These are phyloP conservation scores for Stemphylium vesicarium DNA, from an alignment of 2,329 filamentous ascomycete genomes.

Conservation along the genomic window DNA sequence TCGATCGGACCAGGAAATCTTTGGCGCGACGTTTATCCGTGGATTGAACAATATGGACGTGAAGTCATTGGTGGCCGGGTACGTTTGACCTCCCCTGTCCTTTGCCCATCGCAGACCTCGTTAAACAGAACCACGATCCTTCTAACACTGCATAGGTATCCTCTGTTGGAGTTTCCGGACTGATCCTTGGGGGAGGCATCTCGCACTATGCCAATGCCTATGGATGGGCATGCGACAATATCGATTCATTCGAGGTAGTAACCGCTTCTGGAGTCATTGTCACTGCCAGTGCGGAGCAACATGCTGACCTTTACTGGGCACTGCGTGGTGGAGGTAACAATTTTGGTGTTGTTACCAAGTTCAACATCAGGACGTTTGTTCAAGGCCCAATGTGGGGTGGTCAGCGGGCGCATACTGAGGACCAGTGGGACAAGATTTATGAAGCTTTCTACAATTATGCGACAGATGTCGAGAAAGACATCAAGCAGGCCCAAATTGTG, in stretches of 20 bases:
- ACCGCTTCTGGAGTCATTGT: conserved; percentile 26
- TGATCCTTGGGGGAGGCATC: conserved; percentile 34
- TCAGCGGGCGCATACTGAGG: conserved; percentile 16
- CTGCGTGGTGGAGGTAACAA: conserved; percentile 47
- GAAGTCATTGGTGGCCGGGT: conserved; percentile 42
- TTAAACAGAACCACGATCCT: background rate
- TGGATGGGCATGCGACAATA: conserved; percentile 41
- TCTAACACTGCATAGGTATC: conserved; percentile 15
- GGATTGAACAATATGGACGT: conserved; percentile 35
- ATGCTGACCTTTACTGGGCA: conserved; percentile 49
- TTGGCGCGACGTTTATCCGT: conserved; percentile 45
- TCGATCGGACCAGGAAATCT: conserved; percentile 40
- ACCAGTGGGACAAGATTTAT: conserved; percentile 29
- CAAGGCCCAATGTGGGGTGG: conserved; percentile 42
- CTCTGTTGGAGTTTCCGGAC: conserved; percentile 22
- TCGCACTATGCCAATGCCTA: conserved; percentile 31
- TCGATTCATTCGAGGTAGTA: conserved; percentile 42
- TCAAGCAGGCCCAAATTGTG: conserved; percentile 26
- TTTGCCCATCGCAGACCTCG: background rate
- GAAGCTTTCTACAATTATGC: conserved; percentile 23
- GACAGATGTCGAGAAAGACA: conserved; percentile 20
- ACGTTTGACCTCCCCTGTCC: conserved; percentile 2
- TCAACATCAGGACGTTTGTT: conserved; percentile 29
- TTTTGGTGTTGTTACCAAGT: conserved; percentile 44
- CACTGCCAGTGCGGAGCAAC: conserved; percentile 25